Evolutionary conservation across 768 basidiomycete species (phyloP), one percentile per base, ranked within the genome.

Genomic region (Leccinum broughii): DNA sequence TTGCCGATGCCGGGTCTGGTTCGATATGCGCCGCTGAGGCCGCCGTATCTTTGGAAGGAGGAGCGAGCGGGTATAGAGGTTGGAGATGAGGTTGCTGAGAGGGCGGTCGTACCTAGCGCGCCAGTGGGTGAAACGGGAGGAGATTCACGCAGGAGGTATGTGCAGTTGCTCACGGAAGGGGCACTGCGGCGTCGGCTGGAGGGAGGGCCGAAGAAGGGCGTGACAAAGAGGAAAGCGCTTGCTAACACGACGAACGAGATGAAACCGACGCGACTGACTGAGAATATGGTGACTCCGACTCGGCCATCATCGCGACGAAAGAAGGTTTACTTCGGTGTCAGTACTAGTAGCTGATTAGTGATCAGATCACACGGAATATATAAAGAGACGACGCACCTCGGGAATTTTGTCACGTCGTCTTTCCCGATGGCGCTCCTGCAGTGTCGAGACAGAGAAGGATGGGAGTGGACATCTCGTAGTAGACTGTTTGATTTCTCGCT

Each of bases 401-500:
- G 24, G 44, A 46, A 46, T 44, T 44, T 54, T 46, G 13, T 35
- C 34, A 35, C 34, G 37, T 9, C 30, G 39, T 61, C 53, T 30
- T 46, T 5, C 34, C 34, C 6, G 49, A 83, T 81, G 80, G 72
- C 75, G 11, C 67, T 62, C 8, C 6, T 68, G 59, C 53, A 61
- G 13, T 89, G 88, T 67, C 78, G 70, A 51, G 81, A 87, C 67
- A 48, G 59, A 9, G 88, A 92, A 63, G 89, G 90, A 58, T 92
- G 90, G 87, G 72, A 70, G 9, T 76, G 81, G 15, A 74, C 85
- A 17, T 93, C 92, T 0, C 70, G 60, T 0, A 64, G 75, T 0
- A 82, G 92, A 56, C 76, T 81, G 14, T 92, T 93, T 70, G 94
- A 95, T 71, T 64, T 87, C 9, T 91, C 93, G 1, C 82, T 85